phyloP scores from a whole-genome alignment of 139 green algal species.

The Micractinium conductrix region DNA sequence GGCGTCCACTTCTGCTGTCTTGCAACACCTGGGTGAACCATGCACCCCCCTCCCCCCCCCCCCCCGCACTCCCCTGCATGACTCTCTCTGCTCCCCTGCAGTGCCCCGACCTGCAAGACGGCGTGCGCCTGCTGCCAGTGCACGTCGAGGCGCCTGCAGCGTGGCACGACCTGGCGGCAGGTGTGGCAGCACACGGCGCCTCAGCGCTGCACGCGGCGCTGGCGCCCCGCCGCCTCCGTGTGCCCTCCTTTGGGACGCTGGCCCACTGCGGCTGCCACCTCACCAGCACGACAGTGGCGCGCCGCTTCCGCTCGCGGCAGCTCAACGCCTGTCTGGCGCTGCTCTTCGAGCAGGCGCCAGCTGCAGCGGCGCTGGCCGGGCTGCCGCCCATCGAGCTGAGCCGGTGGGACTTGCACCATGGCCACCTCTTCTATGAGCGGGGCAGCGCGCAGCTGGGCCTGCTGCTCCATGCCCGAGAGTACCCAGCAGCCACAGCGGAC shows the following conservation, averaged over 20 bases:
- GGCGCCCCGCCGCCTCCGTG: conserved; percentile 20
- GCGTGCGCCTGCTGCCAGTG: conserved; percentile 11
- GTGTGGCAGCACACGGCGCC: neutral
- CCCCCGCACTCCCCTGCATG: neutral
- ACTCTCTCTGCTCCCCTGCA: neutral
- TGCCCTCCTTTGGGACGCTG: conserved; percentile 16
- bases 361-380: conserved; percentile 7
- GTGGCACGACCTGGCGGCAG: neutral
- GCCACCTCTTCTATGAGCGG: conserved; percentile 29
- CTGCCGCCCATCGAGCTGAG: conserved; percentile 19
- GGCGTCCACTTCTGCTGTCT: too few relatives aligned
- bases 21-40: too few relatives aligned
- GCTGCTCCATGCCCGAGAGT: conserved; percentile 43
- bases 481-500: neutral
- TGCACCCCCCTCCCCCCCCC: too few relatives aligned
- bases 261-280: conserved; percentile 20
- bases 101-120: neutral
- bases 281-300: neutral
- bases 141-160: neutral
- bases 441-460: conserved; percentile 24
- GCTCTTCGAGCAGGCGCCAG: conserved; percentile 34
- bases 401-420: conserved; percentile 39
- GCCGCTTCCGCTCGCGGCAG: conserved; percentile 4
- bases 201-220: conserved; percentile 8
- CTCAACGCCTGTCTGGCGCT: conserved; percentile 35